These are phyloP conservation scores for Solioccasus polychromus DNA, from an alignment of 768 basidiomycete species.

Conservation along the genomic window DNA sequence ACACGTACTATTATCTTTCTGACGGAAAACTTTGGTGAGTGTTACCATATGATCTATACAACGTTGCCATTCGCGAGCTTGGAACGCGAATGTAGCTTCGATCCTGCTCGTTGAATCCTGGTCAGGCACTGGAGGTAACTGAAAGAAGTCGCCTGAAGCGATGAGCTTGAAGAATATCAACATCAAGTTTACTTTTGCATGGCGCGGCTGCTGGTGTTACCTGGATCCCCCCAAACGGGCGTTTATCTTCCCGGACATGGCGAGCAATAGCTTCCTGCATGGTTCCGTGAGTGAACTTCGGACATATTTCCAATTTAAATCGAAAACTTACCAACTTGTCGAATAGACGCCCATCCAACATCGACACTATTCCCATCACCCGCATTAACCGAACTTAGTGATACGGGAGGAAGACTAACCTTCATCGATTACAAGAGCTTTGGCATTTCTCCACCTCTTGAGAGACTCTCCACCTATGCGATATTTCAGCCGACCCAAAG, in stretches of 20 bases:
- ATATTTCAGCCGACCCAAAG: conserved; percentile 37
- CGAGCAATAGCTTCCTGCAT: conserved; percentile 38
- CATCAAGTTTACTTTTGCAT: conserved; percentile 4
- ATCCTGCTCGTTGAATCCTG: conserved; percentile 48
- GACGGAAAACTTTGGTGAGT: conserved; percentile 69
- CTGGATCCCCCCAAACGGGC: conserved; percentile 71
- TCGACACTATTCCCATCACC: conserved; percentile 50
- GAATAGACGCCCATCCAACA: conserved; percentile 68
- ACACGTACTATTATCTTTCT: conserved; percentile 53
- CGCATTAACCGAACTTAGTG: not conserved
- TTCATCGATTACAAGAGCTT: conserved; percentile 70
- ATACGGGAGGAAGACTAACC: conserved; percentile 35
- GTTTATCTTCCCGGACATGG: conserved; percentile 37
- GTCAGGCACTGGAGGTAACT: conserved; percentile 68
- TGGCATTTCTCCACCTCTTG: conserved; percentile 49
- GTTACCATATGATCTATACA: conserved; percentile 47
- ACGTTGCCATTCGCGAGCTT: conserved; percentile 56
- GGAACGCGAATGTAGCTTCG: conserved; percentile 60
- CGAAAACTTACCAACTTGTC: conserved; percentile 60
- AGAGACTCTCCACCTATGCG: conserved; percentile 30
- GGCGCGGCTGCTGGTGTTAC: conserved; percentile 23
- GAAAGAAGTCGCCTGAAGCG: conserved; percentile 77
- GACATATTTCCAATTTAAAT: conserved; percentile 28
- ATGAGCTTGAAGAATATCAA: conserved; percentile 55
- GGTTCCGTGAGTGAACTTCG: not conserved